Conservation (phyloP, 495 filamentous ascomycete genomes). For the Sabuloglossum arenarium region DNA sequence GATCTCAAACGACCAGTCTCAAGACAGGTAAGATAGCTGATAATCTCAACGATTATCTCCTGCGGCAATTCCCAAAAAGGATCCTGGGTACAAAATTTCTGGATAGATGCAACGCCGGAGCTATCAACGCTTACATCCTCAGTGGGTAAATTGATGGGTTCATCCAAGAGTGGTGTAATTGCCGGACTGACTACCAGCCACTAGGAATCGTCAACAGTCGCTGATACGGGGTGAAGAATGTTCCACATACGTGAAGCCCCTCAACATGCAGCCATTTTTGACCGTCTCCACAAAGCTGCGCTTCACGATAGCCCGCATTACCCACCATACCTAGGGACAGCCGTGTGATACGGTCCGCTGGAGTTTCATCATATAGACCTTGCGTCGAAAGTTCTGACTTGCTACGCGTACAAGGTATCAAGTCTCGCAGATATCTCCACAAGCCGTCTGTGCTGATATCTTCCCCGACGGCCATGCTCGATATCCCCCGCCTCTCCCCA, state of each 20-base stretch:
- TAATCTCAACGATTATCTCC: slow-evolving; percentile 15
- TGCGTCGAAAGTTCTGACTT: not conserved
- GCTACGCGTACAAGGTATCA: slow-evolving; percentile 6
- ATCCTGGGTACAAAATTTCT: slow-evolving; percentile 4
- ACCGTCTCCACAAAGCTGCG: slow-evolving; percentile 15
- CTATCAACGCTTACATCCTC: not conserved
- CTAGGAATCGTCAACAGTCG: not conserved
- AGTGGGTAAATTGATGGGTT: not conserved
- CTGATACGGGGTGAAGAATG: not conserved
- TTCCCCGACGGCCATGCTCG: slow-evolving; percentile 7
- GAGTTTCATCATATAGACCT: not conserved
- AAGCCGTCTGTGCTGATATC: slow-evolving; percentile 8
- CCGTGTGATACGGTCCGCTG: slow-evolving; percentile 1
- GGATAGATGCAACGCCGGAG: not conserved
- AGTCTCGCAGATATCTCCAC: slow-evolving; percentile 15
- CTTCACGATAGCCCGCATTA: slow-evolving; percentile 17
- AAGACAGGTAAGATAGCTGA: slow-evolving; percentile 12
- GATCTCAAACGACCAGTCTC: slow-evolving; percentile 14
- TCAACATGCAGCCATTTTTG: slow-evolving; percentile 17
- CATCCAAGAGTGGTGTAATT: not conserved
- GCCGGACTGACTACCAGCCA: not conserved
- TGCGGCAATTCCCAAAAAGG: slow-evolving; percentile 12
- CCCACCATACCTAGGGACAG: slow-evolving; percentile 6
- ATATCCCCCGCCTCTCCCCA: slow-evolving; percentile 11
- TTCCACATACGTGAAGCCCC: slow-evolving; percentile 15